Percentiles rank a stretch among this genome's conserved stretches.
Evolutionary conservation across 163 green algal genomes (phyloP).

Genomic region (Volvox carteri): DNA sequence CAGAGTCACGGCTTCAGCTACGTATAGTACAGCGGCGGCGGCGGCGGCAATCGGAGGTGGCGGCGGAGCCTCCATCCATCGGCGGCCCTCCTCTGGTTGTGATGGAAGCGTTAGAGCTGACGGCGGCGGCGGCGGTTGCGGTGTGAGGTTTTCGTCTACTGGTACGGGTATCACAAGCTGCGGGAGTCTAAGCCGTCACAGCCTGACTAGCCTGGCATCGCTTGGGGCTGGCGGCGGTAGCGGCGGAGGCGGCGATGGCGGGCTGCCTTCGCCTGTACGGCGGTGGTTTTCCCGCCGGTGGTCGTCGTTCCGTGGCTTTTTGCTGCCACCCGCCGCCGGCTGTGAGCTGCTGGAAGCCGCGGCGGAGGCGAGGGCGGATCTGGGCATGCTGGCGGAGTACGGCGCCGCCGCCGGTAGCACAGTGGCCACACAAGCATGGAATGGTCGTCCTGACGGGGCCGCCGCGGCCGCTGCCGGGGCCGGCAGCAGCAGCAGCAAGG

Average conservation of each 20-base stretch:
- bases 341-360: slow-evolving; percentile 43
- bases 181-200: too few species aligned
- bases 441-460: not conserved
- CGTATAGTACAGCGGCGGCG: too few species aligned
- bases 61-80: not conserved
- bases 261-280: not conserved
- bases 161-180: too few species aligned
- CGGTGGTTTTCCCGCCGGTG: slow-evolving; percentile 18
- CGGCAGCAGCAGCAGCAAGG: not conserved
- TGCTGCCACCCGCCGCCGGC: not conserved
- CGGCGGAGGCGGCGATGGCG: too few species aligned
- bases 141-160: too few species aligned
- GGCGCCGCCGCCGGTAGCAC: not conserved
- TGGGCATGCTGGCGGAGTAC: slow-evolving; percentile 7
- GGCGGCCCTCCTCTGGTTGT: not conserved
- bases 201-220: not conserved
- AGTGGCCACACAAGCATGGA: not conserved
- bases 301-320: not conserved
- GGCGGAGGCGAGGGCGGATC: slow-evolving; percentile 18
- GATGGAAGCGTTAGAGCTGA: not conserved
- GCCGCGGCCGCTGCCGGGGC: not conserved
- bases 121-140: not conserved
- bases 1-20: not conserved
- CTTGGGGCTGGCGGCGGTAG: not conserved
- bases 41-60: not conserved